These are phyloP conservation scores for Septoria petroselini DNA, from an alignment of 2,329 filamentous ascomycete species.

Conservation along the genomic window DNA sequence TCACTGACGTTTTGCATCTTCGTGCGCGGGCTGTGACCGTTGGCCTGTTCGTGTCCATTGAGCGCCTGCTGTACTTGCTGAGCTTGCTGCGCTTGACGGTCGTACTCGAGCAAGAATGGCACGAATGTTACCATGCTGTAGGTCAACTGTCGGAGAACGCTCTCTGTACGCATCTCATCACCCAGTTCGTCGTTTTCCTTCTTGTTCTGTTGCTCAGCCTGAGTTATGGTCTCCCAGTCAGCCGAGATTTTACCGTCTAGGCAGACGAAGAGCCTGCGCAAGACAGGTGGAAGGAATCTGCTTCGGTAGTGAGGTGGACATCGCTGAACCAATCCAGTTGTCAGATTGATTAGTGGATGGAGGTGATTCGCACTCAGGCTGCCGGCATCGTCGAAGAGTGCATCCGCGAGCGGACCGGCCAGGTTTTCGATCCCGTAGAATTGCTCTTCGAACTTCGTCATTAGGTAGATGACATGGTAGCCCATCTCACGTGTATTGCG, in stretches of 20 bases:
- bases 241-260: conserved; percentile 81
- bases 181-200: conserved; percentile 70
- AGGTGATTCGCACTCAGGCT: conserved; percentile 88
- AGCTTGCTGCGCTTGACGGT: conserved; percentile 53
- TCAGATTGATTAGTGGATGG: conserved; percentile 85
- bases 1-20: conserved; percentile 64
- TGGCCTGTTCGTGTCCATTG: conserved; percentile 15
- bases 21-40: conserved; percentile 13
- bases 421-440: conserved; percentile 91
- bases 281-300: conserved; percentile 79
- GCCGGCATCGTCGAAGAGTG: conserved; percentile 77
- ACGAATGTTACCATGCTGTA: conserved; percentile 91
- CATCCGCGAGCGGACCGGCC: conserved; percentile 75
- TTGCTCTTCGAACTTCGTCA: conserved; percentile 79
- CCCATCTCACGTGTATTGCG: conserved; percentile 87
- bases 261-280: conserved; percentile 77
- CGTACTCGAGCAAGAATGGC: conserved; percentile 73
- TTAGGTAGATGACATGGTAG: conserved; percentile 90
- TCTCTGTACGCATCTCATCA: conserved; percentile 98
- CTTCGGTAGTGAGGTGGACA: conserved; percentile 75
- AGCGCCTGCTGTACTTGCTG: conserved; percentile 40
- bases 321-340: conserved; percentile 84
- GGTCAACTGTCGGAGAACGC: conserved; percentile 86
- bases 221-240: conserved; percentile 76
- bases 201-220: conserved; percentile 56